Base-by-base conservation (phyloP, 345 rosid genomes). In the Corymbia maculata region DNA sequence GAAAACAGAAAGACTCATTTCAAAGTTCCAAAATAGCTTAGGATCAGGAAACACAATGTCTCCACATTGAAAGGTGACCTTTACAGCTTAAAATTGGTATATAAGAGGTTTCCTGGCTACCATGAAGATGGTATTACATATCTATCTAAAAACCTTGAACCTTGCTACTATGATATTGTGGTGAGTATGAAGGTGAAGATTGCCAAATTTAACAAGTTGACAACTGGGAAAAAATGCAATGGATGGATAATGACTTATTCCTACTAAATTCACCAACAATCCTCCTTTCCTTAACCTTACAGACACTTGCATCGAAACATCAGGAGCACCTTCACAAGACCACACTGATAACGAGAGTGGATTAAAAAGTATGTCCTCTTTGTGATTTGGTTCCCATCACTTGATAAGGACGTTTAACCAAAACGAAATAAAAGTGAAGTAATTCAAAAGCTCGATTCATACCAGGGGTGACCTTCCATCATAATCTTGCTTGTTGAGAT, bases 391-490 rank as follows among this genome's bases (percentile, higher is more conserved):
- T 17, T 19, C 86, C 66, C 5, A 15, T 32, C 87, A 52, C 59
- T 16, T 51, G 28, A 32, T 51, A 55, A 52, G 61, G 64, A 51
- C 28, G 32, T 0, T 8, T 22, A 61, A 9, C 68, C 66, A 5
- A 15, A 32, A 24, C 42, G 26, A 87, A 80, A 9, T 15, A 14
- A 36, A 7, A 24, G 44, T 36, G 26, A 19, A 75, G 49, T 19
- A 75, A 75, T 19, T 75, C 82, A 19, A 75, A 75, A 75, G 82
- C 13, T 19, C 82, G 36, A 75, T 86, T n/a, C 90, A 79, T 95
- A 98, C 99, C 98, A 98, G 91, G 5, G 98, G 98, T 28, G 98
- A 91, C 92, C 99, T 94, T 89, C 98, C 98, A 90, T 96, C 99
- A 91, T 98, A 98, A 91, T 98, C 99, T 32, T 94, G 92, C 94